Base-by-base conservation (phyloP, 2,329 filamentous ascomycete species). In the Arthroderma sp. region DNA sequence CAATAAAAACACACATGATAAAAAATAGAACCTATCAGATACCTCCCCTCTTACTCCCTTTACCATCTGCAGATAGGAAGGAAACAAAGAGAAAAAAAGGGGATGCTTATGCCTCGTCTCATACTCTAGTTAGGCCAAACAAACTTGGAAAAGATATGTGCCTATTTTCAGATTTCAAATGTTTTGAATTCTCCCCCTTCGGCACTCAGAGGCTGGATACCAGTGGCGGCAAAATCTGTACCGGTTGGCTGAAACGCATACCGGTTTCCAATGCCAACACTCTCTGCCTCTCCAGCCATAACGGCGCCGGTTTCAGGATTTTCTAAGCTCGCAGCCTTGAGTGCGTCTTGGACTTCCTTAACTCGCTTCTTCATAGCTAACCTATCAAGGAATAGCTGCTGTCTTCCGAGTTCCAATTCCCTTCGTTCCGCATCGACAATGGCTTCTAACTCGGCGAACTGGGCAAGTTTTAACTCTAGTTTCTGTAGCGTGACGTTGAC, bases 401-500 rank as follows among this genome's bases (percentile, higher is more conserved):
- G 88, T 29, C 89, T 80, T 36, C 85, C 85, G 46, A 88, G 79
- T 65, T 98, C 91, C 22, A 98, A 73, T 64, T 98, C 91, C 48
- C 88, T 78, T 48, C 89, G 81, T 68, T 98, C 91, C 4, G 88
- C 86, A 55, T 93, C 84, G 42, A 98, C 73, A 38, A 95, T 81
- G 11, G 84, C 76, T 65, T 98, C 91, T 75, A 98, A 88, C 63
- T 98, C 91, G 56, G 85, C 83, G 66, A 98, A 98, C 62, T 96
- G 94, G 58, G 86, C 81, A 48, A 98, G 74, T 67, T 98, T 98
- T 55, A 96, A 71, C 65, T 96, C 87, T 50, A 96, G 80, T 67
- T 98, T 98, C 60, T 94, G 83, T 31, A 96, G 72, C n/a, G 85
- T 89, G 8, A 94, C 74, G 60, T 98, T 98, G 43, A 94, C 85